A percentile compares a stretch with the other conserved stretches of the same genome.
These are phyloP conservation scores for Cyberlindnera misumaiensis DNA, from an alignment of 805 yeast species.

Conservation along the genomic window DNA sequence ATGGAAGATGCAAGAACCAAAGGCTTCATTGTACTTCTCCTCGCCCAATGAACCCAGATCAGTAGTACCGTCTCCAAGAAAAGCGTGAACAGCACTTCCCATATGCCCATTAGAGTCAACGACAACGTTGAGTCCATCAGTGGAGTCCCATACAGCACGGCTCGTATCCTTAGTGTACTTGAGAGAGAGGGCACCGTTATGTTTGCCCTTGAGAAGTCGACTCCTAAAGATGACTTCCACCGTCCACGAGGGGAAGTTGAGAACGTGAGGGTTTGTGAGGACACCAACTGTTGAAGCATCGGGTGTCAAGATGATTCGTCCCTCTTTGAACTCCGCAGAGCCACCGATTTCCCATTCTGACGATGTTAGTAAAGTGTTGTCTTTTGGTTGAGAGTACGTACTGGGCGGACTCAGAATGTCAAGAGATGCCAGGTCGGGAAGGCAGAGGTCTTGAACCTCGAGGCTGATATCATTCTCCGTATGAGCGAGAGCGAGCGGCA, in stretches of 20 bases:
- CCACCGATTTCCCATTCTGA: constrained; percentile 35
- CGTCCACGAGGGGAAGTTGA: constrained; percentile 39
- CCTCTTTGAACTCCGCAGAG: constrained; percentile 37
- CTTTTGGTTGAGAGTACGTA: constrained; percentile 2
- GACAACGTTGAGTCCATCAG: constrained; percentile 58
- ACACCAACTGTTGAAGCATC: constrained; percentile 33
- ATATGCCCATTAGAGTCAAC: constrained; percentile 44
- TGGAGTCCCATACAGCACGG: constrained; percentile 46
- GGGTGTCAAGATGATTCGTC: constrained; percentile 49
- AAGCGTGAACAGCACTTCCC: constrained; percentile 50
- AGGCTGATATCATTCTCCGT: constrained; percentile 18
- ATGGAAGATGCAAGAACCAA: constrained; percentile 51
- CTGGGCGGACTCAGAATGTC: constrained; percentile 19
- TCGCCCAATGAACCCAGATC: constrained; percentile 21
- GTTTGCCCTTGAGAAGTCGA: constrained; percentile 41
- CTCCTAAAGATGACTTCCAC: constrained; percentile 60
- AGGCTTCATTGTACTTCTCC: constrained; percentile 27
- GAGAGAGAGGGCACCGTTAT: constrained; percentile 52
- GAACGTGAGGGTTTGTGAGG: constrained; percentile 35
- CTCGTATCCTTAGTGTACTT: constrained; percentile 21
- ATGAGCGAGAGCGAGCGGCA: constrained; percentile 11
- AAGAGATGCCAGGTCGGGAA: constrained; percentile 33
- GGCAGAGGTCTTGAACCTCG: constrained; percentile 26
- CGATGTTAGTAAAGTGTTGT: constrained; percentile 4
- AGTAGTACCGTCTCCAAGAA: constrained; percentile 51